A percentile compares a stretch with the other conserved stretches of the same genome.
phyloP scores from a whole-genome alignment of 345 rosid species.

The Bruguiera gymnorhiza region DNA sequence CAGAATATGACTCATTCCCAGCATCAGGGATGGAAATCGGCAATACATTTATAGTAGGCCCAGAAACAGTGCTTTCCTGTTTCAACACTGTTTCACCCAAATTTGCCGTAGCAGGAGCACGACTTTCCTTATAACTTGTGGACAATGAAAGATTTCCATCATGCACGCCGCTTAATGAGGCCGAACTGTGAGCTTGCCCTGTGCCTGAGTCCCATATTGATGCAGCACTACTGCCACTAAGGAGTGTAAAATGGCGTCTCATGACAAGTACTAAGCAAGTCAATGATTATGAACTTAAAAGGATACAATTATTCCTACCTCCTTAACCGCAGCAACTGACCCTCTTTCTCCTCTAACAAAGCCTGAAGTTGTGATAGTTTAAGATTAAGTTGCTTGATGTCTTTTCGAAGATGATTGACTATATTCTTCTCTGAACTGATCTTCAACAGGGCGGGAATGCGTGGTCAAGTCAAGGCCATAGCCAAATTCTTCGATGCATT shows the following conservation, averaged over 20 bases:
- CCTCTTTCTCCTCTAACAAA: constrained; percentile 57
- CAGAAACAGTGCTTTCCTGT: constrained; percentile 24
- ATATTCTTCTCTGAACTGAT: constrained; percentile 56
- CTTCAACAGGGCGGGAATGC: constrained; percentile 64
- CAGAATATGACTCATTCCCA: constrained; percentile 31
- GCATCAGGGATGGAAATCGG: constrained; percentile 14
- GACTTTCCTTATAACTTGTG: constrained; percentile 26
- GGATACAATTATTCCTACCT: constrained; percentile 34
- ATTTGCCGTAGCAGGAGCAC: constrained; percentile 19
- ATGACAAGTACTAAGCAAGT: constrained; percentile 10
- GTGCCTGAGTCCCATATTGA: constrained; percentile 23
- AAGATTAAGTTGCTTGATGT: constrained; percentile 52
- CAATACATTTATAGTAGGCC: constrained; percentile 23
- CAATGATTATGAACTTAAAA: constrained; percentile 3
- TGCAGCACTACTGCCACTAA: constrained; percentile 32
- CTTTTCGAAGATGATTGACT: constrained; percentile 47
- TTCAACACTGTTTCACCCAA: constrained; percentile 19
- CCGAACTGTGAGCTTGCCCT: constrained; percentile 28
- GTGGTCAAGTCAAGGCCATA: constrained; percentile 50
- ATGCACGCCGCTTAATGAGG: constrained; percentile 28
- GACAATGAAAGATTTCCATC: constrained; percentile 36
- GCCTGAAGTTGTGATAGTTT: constrained; percentile 67
- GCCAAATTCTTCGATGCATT: background rate
- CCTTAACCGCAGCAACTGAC: constrained; percentile 40
- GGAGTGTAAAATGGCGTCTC: constrained; percentile 11